Percentiles rank a stretch among this genome's conserved stretches.
These are phyloP conservation scores for Zalaria sp. DNA, from an alignment of 2,329 filamentous ascomycete species.

Conservation along the genomic window DNA sequence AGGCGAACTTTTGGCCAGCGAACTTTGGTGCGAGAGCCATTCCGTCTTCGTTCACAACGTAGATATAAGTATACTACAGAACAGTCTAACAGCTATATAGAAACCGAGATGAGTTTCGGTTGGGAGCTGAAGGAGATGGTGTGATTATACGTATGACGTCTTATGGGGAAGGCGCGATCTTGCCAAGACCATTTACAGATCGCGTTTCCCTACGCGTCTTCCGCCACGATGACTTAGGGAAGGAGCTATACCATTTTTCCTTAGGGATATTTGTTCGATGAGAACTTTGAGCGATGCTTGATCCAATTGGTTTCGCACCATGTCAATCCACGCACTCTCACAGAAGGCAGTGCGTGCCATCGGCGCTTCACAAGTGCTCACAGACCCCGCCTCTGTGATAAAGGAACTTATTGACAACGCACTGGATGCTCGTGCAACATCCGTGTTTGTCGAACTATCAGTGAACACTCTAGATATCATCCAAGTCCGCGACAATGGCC, in stretches of 20 bases:
- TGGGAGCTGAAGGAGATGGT: no score
- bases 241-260: no score
- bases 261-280: no score
- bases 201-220: no score
- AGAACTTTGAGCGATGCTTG: no score
- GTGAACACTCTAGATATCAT: conserved; percentile 54
- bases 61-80: background rate
- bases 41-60: background rate
- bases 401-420: conserved; percentile 71
- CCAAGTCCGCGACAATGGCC: conserved; percentile 60
- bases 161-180: no score
- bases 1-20: conserved; percentile 55
- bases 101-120: no score
- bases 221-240: no score
- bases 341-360: conserved; percentile 37
- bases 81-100: no score
- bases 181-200: no score
- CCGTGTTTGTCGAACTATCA: conserved; percentile 50
- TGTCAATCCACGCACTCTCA: conserved; percentile 29
- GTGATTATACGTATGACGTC: no score
- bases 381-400: conserved; percentile 46
- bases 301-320: conserved; percentile 3
- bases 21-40: conserved; percentile 73
- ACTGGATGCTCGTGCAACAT: conserved; percentile 55
- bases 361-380: conserved; percentile 46